Base-by-base conservation (phyloP, 306 rosid genomes). In the Luffa aegyptiaca region DNA sequence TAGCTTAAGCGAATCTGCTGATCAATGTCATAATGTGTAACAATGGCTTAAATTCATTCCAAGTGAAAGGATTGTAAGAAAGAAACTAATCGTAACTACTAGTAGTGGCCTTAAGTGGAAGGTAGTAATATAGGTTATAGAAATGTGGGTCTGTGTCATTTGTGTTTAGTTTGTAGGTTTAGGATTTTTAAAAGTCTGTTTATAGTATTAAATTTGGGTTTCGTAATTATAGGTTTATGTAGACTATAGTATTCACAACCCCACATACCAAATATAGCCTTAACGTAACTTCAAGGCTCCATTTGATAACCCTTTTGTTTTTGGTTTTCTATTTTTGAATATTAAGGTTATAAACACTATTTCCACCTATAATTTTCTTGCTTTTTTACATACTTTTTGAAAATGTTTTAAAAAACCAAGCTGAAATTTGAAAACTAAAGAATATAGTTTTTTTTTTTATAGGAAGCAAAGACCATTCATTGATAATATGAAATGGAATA, bases 11-110 rank as follows among this genome's bases (percentile, higher is more conserved):
- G 56, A 70, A 46, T 46, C 75, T 76, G 18, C 46, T 8, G 31
- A 5, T 62, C 7, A 45, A 12, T 51, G n/a, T 41, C 68, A 84
- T 13, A 76, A 79, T 78, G 69, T 72, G 51, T 48, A 26, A 49
- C 74, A 21, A 53, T 41, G 73, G 45, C 80, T 80, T 59, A 35
- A 36, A 56, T 80, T 83, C 39, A 41, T 65, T 76, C 33, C 20
- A 55, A 70, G 26, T 71, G 35, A 71, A 10, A 45, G 14, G 39
- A 21, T 45, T 20, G 57, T 14, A 21, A 21, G 76, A 71, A 21
- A 20, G 53, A 69, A 69, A 42, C 35, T 42, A 6, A 69, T 18
- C 52, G 52, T 18, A 42, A 8, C 51, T 9, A 17, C 35, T 17
- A 36, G 46, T 65, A 16, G 48, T 65, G 72, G 48, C 3, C 72